Percentiles rank a stretch among this genome's conserved stretches.
Evolutionary conservation across 1,284 basidiomycete genomes (phyloP).

Genomic region (Moniliophthora roreri): DNA sequence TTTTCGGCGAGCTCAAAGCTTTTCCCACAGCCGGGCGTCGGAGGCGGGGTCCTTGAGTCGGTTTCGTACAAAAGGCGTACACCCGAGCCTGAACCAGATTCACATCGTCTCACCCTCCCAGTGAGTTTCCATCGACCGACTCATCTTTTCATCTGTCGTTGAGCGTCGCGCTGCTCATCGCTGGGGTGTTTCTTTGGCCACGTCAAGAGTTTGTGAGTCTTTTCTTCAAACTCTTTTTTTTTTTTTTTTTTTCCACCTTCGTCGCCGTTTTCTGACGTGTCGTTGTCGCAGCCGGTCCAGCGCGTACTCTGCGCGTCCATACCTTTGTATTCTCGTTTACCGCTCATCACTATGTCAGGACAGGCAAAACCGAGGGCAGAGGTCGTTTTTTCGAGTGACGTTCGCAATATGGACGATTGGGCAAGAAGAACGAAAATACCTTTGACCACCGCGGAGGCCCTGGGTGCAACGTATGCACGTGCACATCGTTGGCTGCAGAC

Average conservation of each 20-base stretch:
- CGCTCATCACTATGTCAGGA: slow-evolving; percentile 35
- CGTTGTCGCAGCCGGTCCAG: background rate
- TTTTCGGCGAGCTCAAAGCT: no score
- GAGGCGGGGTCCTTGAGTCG: no score
- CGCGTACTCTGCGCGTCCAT: background rate
- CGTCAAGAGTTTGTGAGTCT: slow-evolving; percentile 1
- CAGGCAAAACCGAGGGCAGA: slow-evolving; percentile 42
- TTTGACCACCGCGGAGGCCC: slow-evolving; percentile 74
- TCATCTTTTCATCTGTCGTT: background rate
- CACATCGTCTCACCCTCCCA: background rate
- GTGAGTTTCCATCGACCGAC: background rate
- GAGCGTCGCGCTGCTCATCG: background rate
- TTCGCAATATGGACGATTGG: slow-evolving; percentile 80
- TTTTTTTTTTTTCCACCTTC: slow-evolving; percentile 1
- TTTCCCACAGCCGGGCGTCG: no score
- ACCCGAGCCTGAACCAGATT: no score
- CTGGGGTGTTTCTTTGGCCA: background rate
- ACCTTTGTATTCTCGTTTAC: slow-evolving; percentile 4
- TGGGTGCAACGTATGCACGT: slow-evolving; percentile 75
- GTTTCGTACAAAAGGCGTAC: no score
- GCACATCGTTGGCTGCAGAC: slow-evolving; percentile 71
- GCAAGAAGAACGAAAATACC: slow-evolving; percentile 73
- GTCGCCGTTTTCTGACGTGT: background rate
- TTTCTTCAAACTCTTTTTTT: slow-evolving; percentile 1
- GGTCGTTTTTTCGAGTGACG: slow-evolving; percentile 74